Evolutionary conservation across 2,329 filamentous ascomycete genomes (phyloP).

Genomic region (Aspergillus sp.): DNA sequence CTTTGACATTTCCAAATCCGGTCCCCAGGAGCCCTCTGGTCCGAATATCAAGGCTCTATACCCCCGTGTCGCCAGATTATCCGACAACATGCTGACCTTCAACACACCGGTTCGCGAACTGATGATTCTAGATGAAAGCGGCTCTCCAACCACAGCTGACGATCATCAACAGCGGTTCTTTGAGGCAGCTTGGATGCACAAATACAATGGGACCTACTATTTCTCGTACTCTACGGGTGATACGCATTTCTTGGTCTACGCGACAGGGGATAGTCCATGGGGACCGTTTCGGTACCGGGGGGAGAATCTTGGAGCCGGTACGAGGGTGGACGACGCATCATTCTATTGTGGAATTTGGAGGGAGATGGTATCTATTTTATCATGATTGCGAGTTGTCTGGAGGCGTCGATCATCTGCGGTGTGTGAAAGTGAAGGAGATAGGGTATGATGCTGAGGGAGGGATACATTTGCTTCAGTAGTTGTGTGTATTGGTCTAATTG

Average conservation of each 20-base stretch:
- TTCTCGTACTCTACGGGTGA: slow-evolving; percentile 76
- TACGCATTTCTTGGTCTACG: slow-evolving; percentile 70
- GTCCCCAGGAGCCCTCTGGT: slow-evolving; percentile 57
- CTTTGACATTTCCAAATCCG: slow-evolving; percentile 54
- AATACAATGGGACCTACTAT: slow-evolving; percentile 65
- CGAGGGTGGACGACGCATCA: slow-evolving; percentile 80
- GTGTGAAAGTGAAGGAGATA: slow-evolving; percentile 71
- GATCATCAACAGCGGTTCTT: slow-evolving; percentile 75
- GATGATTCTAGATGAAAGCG: slow-evolving; percentile 60
- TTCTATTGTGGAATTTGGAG: slow-evolving; percentile 69
- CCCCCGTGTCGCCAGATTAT: slow-evolving; percentile 63
- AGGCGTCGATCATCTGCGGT: slow-evolving; percentile 66
- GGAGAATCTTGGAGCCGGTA: slow-evolving; percentile 69
- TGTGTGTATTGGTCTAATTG: too few relatives aligned
- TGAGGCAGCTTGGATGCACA: slow-evolving; percentile 77
- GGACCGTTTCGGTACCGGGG: slow-evolving; percentile 72
- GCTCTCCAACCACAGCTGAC: slow-evolving; percentile 56
- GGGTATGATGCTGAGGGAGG: slow-evolving; percentile 64
- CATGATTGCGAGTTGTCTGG: slow-evolving; percentile 67
- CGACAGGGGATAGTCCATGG: slow-evolving; percentile 57
- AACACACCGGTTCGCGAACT: slow-evolving; percentile 54
- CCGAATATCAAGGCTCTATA: slow-evolving; percentile 54
- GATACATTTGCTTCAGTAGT: slow-evolving; percentile 39
- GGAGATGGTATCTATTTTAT: slow-evolving; percentile 70
- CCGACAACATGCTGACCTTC: slow-evolving; percentile 63